Percentiles rank a stretch among this genome's conserved stretches.
Conservation (phyloP, 129 eudicot genomes). For the Flaveria brownii region DNA sequence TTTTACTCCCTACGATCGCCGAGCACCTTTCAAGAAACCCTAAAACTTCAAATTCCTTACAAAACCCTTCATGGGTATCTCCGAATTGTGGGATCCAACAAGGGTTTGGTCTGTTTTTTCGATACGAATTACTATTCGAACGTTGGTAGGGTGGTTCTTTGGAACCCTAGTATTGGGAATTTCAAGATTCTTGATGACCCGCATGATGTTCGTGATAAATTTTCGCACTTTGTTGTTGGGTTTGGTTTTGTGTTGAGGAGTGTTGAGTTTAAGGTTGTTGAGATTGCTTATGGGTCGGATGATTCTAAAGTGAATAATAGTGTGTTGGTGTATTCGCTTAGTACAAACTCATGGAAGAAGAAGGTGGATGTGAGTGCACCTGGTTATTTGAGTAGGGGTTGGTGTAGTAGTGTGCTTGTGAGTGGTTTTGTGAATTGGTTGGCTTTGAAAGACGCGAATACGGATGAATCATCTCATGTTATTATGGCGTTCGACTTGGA, state of each 20-base stretch:
- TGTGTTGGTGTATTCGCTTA: slow-evolving; percentile 36
- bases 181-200: slow-evolving; percentile 21
- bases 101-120: slow-evolving; percentile 47
- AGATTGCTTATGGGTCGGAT: slow-evolving; percentile 33
- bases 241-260: slow-evolving; percentile 45
- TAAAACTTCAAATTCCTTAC: slow-evolving; percentile 30
- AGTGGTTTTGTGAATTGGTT: slow-evolving; percentile 54
- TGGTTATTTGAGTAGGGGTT: slow-evolving; percentile 30
- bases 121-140: slow-evolving; percentile 38
- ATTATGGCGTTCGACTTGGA: slow-evolving; percentile 45
- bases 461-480: background rate
- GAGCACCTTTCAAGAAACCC: slow-evolving; percentile 20
- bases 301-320: background rate
- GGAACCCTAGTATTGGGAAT: slow-evolving; percentile 47
- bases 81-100: slow-evolving; percentile 41
- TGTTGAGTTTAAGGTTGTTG: slow-evolving; percentile 44
- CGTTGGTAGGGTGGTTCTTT: slow-evolving; percentile 33
- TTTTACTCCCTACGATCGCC: slow-evolving; percentile 37
- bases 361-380: slow-evolving; percentile 30
- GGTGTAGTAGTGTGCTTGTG: slow-evolving; percentile 44
- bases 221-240: slow-evolving; percentile 47
- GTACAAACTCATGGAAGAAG: slow-evolving; percentile 42
- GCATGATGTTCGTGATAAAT: background rate
- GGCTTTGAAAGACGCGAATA: slow-evolving; percentile 23
- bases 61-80: slow-evolving; percentile 41